These are phyloP conservation scores for Xylaria acuta DNA, from an alignment of 495 filamentous ascomycete species.

Conservation along the genomic window DNA sequence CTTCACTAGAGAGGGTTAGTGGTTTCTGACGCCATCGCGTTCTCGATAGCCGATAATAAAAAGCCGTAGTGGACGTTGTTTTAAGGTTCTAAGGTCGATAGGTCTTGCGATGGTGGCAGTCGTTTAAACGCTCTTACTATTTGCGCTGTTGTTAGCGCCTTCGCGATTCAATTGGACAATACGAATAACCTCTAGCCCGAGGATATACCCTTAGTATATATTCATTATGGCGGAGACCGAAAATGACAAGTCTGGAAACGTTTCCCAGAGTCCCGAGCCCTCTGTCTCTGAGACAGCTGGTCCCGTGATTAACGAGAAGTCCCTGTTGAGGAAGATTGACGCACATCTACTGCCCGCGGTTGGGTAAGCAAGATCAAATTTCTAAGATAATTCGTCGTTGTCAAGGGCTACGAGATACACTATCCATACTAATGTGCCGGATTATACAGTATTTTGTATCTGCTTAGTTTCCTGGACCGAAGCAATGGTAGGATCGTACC, in stretches of 20 bases:
- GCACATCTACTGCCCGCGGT: constrained; percentile 67
- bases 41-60: background rate
- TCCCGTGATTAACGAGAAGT: constrained; percentile 61
- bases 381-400: background rate
- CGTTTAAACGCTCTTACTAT: background rate
- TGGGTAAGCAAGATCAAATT: constrained; percentile 39
- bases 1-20: constrained; percentile 3
- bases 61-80: background rate
- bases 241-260: background rate
- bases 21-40: constrained; percentile 17
- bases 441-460: constrained; percentile 59
- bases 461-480: constrained; percentile 76
- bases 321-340: constrained; percentile 71
- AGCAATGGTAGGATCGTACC: constrained; percentile 64
- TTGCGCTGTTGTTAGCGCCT: background rate
- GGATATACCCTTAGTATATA: background rate
- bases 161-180: background rate
- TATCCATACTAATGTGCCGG: background rate
- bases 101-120: background rate
- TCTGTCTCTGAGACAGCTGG: constrained; percentile 38
- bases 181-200: background rate
- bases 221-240: background rate
- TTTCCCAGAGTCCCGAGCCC: constrained; percentile 24
- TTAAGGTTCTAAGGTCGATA: background rate
- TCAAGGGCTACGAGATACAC: background rate